phyloP scores from a whole-genome alignment of 768 basidiomycete species.

The Cantharellus anzutake region DNA sequence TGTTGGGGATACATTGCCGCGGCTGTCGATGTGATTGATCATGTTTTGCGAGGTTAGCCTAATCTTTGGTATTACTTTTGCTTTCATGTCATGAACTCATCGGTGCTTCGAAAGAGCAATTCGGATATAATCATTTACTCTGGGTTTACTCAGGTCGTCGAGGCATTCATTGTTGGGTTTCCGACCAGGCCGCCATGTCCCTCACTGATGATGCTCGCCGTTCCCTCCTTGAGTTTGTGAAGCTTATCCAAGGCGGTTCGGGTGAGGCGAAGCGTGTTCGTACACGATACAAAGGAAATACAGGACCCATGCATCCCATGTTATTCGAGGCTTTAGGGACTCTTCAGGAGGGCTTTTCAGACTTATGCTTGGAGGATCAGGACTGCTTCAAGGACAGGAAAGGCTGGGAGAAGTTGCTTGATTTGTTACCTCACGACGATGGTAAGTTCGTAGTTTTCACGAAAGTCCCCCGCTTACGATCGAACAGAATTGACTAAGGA shows the following conservation, averaged over 20 bases:
- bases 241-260: conserved; percentile 63
- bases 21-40: conserved; percentile 75
- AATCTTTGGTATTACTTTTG: not conserved
- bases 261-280: conserved; percentile 72
- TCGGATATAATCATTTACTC: conserved; percentile 74
- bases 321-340: conserved; percentile 34
- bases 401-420: conserved; percentile 56
- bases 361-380: conserved; percentile 63
- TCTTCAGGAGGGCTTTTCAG: conserved; percentile 37
- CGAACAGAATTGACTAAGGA: too few species aligned
- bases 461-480: too few species aligned
- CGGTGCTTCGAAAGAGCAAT: conserved; percentile 34
- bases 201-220: conserved; percentile 83
- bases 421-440: conserved; percentile 46
- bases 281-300: conserved; percentile 25
- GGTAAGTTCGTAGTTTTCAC: conserved; percentile 12
- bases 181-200: conserved; percentile 70
- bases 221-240: conserved; percentile 72
- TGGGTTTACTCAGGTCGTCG: conserved; percentile 99
- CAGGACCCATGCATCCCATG: conserved; percentile 45
- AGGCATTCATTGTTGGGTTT: conserved; percentile 97
- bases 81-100: not conserved
- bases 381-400: conserved; percentile 54
- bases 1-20: conserved; percentile 94
- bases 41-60: conserved; percentile 36